A percentile compares a stretch with the other conserved stretches of the same genome.
Evolutionary conservation across 1,284 basidiomycete species (phyloP).

Genomic region (Ceratorhiza oryzae-sativae): DNA sequence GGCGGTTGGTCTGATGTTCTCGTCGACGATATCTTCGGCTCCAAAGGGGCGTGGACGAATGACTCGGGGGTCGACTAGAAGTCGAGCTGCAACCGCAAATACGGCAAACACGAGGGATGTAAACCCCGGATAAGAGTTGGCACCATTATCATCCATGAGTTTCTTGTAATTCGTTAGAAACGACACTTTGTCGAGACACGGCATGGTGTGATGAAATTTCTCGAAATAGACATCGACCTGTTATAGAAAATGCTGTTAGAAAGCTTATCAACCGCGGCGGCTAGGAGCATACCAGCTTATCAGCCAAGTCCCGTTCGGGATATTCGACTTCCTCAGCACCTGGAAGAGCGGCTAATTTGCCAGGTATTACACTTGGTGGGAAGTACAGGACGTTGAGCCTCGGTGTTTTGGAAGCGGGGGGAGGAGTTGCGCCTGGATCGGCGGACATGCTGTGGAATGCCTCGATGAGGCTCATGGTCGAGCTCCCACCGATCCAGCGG

Average conservation of each 20-base stretch:
- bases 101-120: slow-evolving; percentile 79
- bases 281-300: slow-evolving; percentile 69
- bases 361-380: slow-evolving; percentile 86
- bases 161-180: slow-evolving; percentile 74
- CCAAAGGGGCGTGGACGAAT: slow-evolving; percentile 33
- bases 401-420: slow-evolving; percentile 36
- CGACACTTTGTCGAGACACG: slow-evolving; percentile 80
- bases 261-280: slow-evolving; percentile 17
- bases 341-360: slow-evolving; percentile 82
- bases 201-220: slow-evolving; percentile 83
- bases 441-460: slow-evolving; percentile 66
- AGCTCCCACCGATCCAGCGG: slow-evolving; percentile 91
- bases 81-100: slow-evolving; percentile 80
- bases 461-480: slow-evolving; percentile 88
- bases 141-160: slow-evolving; percentile 73
- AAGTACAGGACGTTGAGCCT: slow-evolving; percentile 76
- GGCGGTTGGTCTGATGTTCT: slow-evolving; percentile 64
- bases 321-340: slow-evolving; percentile 86
- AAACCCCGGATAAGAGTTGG: slow-evolving; percentile 67
- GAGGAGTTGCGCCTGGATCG: slow-evolving; percentile 40
- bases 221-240: slow-evolving; percentile 86
- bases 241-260: slow-evolving; percentile 31
- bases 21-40: slow-evolving; percentile 19
- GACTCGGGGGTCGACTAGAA: slow-evolving; percentile 72
- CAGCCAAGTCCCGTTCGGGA: slow-evolving; percentile 79